Evolutionary conservation across 305 asterid species (phyloP), one percentile per base, ranked within the genome.

Genomic region (Fraxinus greggii): DNA sequence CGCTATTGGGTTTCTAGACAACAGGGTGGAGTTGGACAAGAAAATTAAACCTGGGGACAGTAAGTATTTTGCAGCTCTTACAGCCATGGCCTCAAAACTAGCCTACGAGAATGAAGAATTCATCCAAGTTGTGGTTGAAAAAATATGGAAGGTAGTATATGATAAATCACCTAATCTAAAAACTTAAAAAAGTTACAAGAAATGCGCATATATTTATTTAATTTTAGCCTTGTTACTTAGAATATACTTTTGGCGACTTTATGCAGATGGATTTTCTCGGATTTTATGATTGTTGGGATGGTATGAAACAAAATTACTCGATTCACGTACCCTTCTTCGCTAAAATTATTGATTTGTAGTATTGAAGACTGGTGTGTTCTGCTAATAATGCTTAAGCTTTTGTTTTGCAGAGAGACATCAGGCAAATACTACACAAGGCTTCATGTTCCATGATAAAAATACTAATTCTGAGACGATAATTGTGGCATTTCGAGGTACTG

Each of bases 401-500:
- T 75, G 17, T 17, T 79, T 83, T 67, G 75, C 87, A 93, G 96
- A 84, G 7, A 85, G 83, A 36, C 88, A 80, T 6, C 19, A 85
- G 63, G 84, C 56, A 6, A 23, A 80, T 4, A 81, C 90, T 38
- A 92, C 94, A 13, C 93, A 93, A 73, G 92, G 88, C 24, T 89
- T 90, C 85, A 75, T 90, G 48, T 82, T 89, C 56, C 88, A 75
- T 5, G 92, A 90, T 75, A 82, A 38, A 77, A 78, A 2, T 1
- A 33, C 32, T 0, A 76, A 69, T 59, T 85, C 90, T 1, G 82
- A 87, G 1, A 81, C 54, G 29, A 81, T 91, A 15, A 7, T 90
- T n/a, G 87, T 92, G 31, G 87, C 89, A 23, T 93, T 92, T 81
- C 73, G 94, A 78, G 97, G 97, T 15, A 92, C 95, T 0, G 93